Evolutionary conservation across 768 basidiomycete species (phyloP), one percentile per base, ranked within the genome.

Genomic region (Crassisporium funariophilum): DNA sequence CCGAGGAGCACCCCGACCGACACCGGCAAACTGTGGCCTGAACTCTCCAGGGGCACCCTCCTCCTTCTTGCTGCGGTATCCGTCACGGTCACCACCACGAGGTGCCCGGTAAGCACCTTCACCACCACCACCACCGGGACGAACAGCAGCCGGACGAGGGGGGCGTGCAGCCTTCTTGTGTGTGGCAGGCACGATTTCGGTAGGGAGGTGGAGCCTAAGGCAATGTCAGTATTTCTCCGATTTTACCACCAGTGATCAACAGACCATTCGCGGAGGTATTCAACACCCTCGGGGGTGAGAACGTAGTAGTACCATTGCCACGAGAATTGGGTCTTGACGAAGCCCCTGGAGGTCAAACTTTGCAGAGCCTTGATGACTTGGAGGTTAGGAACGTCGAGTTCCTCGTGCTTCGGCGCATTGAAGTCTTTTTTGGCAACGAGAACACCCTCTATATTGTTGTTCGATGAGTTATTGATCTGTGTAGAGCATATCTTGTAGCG

Each of bases 291-390:
- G 42, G 92, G 86, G 60, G 95, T 99, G 64, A 99, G 80, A 63
- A 84, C 81, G 75, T 98, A 99, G 77, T 98, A 99, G 75, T 97
- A 99, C 81, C 84, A 97, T 66, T 98, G 94, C 97, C 97, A 99
- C 39, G 89, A 93, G 81, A 98, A 98, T 67, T 93, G 95, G 58
- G 97, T 99, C 84, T 98, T 98, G 76, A 98, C 93, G 70, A 77
- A 84, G 46, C 95, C 95, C 66, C 70, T 78, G 34, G 82, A 84
- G 55, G 78, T 84, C 57, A 85, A 69, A 69, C 82, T 83, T 59
- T 84, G 83, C 64, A 83, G 72, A 40, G 82, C 82, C 71, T 84
- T 85, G 71, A 85, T 84, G 52, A 84, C 83, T 55, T 85, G 71
- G 43, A 84, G 79, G 59, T 85, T 84, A 44, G 82, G 82, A 38